phyloP scores from a whole-genome alignment of 352 stramenopile species.

The Pythium chondricola region DNA sequence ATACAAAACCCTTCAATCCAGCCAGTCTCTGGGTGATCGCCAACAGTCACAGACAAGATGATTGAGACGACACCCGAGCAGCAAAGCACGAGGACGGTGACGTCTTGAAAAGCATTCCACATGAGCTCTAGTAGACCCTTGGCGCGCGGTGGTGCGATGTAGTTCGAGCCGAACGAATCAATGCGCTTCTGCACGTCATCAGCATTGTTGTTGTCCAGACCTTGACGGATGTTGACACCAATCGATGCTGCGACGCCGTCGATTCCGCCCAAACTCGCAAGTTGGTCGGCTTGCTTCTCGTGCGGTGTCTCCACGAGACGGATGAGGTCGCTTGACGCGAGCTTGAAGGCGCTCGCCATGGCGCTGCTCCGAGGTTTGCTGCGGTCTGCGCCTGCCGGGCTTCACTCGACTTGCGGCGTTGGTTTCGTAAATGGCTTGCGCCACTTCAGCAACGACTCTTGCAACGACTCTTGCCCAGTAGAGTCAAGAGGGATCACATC shows the following conservation, averaged over 20 bases:
- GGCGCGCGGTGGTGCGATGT: constrained; percentile 44
- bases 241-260: constrained; percentile 47
- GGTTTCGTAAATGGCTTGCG: too few species aligned
- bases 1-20: constrained; percentile 93
- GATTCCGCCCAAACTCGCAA: constrained; percentile 47
- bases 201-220: constrained; percentile 43
- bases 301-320: constrained; percentile 60
- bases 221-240: constrained; percentile 36
- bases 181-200: constrained; percentile 42
- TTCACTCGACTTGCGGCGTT: too few species aligned
- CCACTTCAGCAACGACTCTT: too few species aligned
- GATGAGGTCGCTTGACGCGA: constrained; percentile 35
- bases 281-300: constrained; percentile 46
- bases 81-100: constrained; percentile 66
- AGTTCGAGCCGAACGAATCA: constrained; percentile 60
- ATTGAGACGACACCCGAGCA: constrained; percentile 50
- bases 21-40: constrained; percentile 47
- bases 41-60: constrained; percentile 41
- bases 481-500: too few species aligned
- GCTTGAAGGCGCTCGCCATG: too few species aligned
- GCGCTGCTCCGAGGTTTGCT: too few species aligned
- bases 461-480: too few species aligned
- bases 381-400: too few species aligned
- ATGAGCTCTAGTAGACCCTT: constrained; percentile 75
- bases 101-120: constrained; percentile 82